Percentiles rank a stretch among this genome's conserved stretches.
These are phyloP conservation scores for Boletus rubescentipes DNA, from an alignment of 768 basidiomycete genomes.

Conservation along the genomic window DNA sequence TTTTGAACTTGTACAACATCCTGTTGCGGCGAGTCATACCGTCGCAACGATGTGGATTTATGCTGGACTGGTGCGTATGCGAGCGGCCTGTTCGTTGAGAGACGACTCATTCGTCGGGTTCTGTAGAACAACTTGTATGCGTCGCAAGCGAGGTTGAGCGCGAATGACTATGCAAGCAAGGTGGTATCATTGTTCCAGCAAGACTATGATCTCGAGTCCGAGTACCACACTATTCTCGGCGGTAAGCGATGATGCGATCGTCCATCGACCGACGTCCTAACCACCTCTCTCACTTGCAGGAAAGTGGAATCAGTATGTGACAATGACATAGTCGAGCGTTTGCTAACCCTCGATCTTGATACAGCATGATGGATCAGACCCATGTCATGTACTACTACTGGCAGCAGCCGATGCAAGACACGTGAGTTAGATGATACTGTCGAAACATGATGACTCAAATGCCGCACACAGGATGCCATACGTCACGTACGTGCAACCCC, in stretches of 20 bases:
- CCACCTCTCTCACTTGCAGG: neutral
- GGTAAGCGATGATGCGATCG: neutral
- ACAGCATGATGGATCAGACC: constrained; percentile 72
- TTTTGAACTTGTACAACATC: neutral
- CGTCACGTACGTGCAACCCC: neutral
- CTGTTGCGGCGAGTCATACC: neutral
- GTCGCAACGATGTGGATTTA: neutral
- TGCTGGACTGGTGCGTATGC: neutral
- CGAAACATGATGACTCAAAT: neutral
- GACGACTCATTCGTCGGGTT: neutral
- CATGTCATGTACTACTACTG: constrained; percentile 65
- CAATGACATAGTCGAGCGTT: neutral
- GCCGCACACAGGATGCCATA: constrained; percentile 34
- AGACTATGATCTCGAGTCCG: neutral
- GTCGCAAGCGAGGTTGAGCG: neutral
- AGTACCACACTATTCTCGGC: neutral
- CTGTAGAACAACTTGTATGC: neutral
- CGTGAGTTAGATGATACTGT: constrained; percentile 33
- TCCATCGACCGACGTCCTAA: neutral
- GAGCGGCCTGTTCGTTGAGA: neutral
- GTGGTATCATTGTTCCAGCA: neutral
- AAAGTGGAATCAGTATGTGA: neutral
- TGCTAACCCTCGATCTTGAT: constrained; percentile 6
- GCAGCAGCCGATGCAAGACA: constrained; percentile 70
- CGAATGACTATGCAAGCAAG: neutral